Percentiles rank a stretch among this genome's conserved stretches.
These are phyloP conservation scores for Waltergamsia citrina DNA, from an alignment of 2,329 filamentous ascomycete genomes.

Conservation along the genomic window DNA sequence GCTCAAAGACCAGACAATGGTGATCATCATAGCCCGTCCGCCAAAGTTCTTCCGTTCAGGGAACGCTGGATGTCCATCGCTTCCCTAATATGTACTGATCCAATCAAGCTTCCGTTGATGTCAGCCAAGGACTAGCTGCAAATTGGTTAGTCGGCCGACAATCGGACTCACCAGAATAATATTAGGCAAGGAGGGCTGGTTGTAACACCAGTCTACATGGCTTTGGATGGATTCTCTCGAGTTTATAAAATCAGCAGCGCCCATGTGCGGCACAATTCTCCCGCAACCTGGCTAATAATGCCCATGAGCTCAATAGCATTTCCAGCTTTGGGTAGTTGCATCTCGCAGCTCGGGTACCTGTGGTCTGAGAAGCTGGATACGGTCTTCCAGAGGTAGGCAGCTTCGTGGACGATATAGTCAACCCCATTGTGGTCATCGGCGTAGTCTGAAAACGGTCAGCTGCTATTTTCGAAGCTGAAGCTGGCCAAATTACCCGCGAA, in stretches of 20 bases:
- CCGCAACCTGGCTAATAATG: conserved; percentile 29
- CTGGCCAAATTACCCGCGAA: conserved; percentile 52
- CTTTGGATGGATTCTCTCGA: conserved; percentile 9
- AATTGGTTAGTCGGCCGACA: too few species aligned
- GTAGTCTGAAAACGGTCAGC: conserved; percentile 45
- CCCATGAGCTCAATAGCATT: conserved; percentile 30
- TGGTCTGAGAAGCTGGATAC: conserved; percentile 53
- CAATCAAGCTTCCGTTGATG: too few species aligned
- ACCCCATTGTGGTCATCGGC: conserved; percentile 35
- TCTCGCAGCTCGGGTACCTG: conserved; percentile 53
- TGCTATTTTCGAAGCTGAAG: not conserved
- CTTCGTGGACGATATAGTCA: conserved; percentile 57
- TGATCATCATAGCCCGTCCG: too few species aligned
- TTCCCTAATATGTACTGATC: too few species aligned
- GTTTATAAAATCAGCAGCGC: conserved; percentile 6
- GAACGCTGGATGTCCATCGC: too few species aligned
- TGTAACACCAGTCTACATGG: too few species aligned
- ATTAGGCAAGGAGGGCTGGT: too few species aligned
- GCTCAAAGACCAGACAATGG: too few species aligned
- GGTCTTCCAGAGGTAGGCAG: conserved; percentile 63
- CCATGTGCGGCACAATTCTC: conserved; percentile 13
- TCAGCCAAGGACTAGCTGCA: too few species aligned
- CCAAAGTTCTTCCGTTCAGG: too few species aligned
- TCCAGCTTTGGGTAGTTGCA: conserved; percentile 47
- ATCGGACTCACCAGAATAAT: too few species aligned